A percentile compares a stretch with the other conserved stretches of the same genome.
phyloP scores from a whole-genome alignment of 2,329 filamentous ascomycete species.

The Colletotrichum sp. region DNA sequence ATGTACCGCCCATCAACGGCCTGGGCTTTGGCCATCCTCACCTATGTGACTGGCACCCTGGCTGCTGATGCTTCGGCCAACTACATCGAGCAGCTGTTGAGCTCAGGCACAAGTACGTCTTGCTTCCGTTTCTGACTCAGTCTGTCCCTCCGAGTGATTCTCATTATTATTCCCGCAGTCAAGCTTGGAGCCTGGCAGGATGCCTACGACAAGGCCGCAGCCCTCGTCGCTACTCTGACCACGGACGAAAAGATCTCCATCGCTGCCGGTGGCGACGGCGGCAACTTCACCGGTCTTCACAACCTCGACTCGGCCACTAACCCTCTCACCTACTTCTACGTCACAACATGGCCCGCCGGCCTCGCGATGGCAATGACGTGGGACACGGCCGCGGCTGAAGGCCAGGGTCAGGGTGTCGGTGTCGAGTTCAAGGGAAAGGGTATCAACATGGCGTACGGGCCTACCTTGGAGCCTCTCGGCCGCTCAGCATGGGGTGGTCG shows the following conservation, averaged over 20 bases:
- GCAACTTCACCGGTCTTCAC: slow-evolving; percentile 22
- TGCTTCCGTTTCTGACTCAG: no score
- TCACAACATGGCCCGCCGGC: slow-evolving; percentile 59
- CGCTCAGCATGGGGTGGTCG: slow-evolving; percentile 28
- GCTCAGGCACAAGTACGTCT: slow-evolving; percentile 18
- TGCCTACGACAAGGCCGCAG: slow-evolving; percentile 63
- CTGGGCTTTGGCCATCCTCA: slow-evolving; percentile 12
- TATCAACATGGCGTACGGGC: slow-evolving; percentile 27
- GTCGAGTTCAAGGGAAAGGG: slow-evolving; percentile 28
- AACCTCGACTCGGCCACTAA: slow-evolving; percentile 24
- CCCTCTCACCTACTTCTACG: slow-evolving; percentile 27
- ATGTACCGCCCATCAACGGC: background rate
- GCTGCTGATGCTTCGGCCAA: slow-evolving; percentile 22
- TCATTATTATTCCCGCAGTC: background rate
- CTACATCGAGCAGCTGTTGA: slow-evolving; percentile 23
- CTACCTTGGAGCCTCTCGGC: slow-evolving; percentile 29
- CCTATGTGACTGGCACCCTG: slow-evolving; percentile 11
- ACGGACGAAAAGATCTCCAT: slow-evolving; percentile 67
- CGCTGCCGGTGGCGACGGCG: slow-evolving; percentile 36
- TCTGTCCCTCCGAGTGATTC: background rate
- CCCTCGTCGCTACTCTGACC: slow-evolving; percentile 66
- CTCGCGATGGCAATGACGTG: slow-evolving; percentile 76
- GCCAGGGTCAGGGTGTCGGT: slow-evolving; percentile 62
- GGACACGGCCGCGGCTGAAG: slow-evolving; percentile 70
- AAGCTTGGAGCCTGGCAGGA: slow-evolving; percentile 51